phyloP scores from a whole-genome alignment of 306 rosid species.

The Dalbergia cultrata region DNA sequence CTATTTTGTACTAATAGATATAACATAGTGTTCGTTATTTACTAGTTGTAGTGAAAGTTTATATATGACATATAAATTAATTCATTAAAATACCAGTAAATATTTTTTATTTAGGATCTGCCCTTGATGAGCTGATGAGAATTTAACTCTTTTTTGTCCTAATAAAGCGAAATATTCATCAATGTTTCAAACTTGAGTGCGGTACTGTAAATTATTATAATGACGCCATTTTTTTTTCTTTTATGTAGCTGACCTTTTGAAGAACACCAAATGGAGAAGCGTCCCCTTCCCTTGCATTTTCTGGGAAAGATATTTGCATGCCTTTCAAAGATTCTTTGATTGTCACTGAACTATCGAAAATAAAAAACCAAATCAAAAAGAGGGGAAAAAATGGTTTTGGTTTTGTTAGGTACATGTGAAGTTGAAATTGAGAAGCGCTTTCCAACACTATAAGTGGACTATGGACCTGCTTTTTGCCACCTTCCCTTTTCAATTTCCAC shows the following conservation, averaged over 20 bases:
- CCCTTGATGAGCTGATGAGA: neutral
- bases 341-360: constrained; percentile 25
- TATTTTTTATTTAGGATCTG: neutral
- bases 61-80: too few species aligned
- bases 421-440: constrained; percentile 38
- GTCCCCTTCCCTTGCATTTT: constrained; percentile 20
- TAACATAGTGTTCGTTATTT: neutral
- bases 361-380: neutral
- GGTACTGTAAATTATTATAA: neutral
- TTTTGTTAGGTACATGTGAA: constrained; percentile 37
- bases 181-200: constrained; percentile 13
- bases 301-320: neutral
- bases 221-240: neutral
- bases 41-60: neutral
- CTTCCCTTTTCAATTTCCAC: constrained; percentile 12
- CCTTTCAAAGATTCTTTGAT: constrained; percentile 28
- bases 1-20: neutral
- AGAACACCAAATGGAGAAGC: neutral
- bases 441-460: constrained; percentile 30
- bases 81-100: neutral
- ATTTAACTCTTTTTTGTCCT: neutral
- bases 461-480: constrained; percentile 30
- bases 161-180: neutral
- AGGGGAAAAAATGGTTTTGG: constrained; percentile 33
- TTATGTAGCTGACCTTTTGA: neutral